Percentiles rank a stretch among this genome's conserved stretches.
Evolutionary conservation across 1,139 yeast genomes (phyloP).

Genomic region (Geotrichum aggregatum): DNA sequence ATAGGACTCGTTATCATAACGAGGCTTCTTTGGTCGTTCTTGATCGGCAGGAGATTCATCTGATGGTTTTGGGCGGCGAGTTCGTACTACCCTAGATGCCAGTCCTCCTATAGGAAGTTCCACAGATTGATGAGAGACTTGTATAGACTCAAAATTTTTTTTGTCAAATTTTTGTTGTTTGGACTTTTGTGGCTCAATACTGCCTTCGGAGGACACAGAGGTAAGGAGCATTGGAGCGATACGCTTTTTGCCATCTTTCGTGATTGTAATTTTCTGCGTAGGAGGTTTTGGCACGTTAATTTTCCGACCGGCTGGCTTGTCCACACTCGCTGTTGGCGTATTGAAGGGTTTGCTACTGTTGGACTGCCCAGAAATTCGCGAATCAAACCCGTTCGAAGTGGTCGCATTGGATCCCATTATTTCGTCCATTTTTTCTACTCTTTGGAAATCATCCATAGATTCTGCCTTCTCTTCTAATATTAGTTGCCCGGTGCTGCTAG

Average conservation of each 20-base stretch:
- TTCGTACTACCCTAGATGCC: conserved; percentile 45
- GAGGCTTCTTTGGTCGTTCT: neutral
- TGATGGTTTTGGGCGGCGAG: conserved; percentile 38
- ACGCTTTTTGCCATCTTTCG: conserved; percentile 79
- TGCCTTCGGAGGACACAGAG: conserved; percentile 36
- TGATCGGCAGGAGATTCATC: neutral
- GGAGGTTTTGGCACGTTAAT: conserved; percentile 19
- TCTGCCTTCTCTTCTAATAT: conserved; percentile 22
- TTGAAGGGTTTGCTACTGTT: neutral
- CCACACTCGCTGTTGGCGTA: neutral
- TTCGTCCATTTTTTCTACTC: conserved; percentile 6
- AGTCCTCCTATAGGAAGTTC: conserved; percentile 44
- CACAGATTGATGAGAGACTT: conserved; percentile 40
- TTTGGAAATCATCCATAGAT: conserved; percentile 8
- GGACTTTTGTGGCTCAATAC: conserved; percentile 15
- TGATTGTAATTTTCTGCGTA: conserved; percentile 52
- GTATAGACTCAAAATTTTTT: conserved; percentile 25
- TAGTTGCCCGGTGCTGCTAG: conserved; percentile 19
- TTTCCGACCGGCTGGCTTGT: conserved; percentile 24
- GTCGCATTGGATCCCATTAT: conserved; percentile 14
- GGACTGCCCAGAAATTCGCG: neutral
- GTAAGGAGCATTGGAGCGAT: conserved; percentile 82
- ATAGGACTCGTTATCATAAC: conserved; percentile 41
- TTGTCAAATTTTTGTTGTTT: conserved; percentile 6
- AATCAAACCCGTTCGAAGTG: neutral